phyloP scores from a whole-genome alignment of 1,139 yeast genomes.

The Pneumocystis wakefieldiae region DNA sequence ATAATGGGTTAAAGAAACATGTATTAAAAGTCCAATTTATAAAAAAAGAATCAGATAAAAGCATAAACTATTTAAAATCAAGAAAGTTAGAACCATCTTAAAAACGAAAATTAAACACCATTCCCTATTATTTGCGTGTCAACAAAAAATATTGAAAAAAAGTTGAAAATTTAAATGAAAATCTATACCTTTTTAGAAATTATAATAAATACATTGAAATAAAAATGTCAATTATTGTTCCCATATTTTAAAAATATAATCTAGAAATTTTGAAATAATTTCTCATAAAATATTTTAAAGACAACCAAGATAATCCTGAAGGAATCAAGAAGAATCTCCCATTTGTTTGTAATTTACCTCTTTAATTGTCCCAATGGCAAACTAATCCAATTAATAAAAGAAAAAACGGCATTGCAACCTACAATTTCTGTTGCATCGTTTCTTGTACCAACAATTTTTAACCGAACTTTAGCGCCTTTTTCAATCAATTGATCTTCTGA shows the following conservation, averaged over 20 bases:
- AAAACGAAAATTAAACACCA: background rate
- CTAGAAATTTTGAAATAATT: background rate
- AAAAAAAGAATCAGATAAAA: background rate
- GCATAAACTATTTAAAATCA: background rate
- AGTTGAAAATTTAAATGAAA: background rate
- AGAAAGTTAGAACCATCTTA: background rate
- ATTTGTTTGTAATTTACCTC: conserved; percentile 68
- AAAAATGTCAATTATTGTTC: background rate
- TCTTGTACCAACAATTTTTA: conserved; percentile 92
- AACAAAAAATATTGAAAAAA: background rate
- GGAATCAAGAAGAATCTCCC: background rate
- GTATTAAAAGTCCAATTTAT: background rate
- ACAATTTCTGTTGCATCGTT: conserved; percentile 92
- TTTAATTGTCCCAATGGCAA: conserved; percentile 63
- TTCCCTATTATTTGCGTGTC: background rate
- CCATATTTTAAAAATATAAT: background rate
- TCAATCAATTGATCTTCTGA: conserved; percentile 90
- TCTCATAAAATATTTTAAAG: background rate
- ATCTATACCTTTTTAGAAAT: background rate
- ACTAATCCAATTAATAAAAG: conserved; percentile 5
- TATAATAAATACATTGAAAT: background rate
- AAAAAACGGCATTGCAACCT: conserved; percentile 14
- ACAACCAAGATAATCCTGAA: background rate
- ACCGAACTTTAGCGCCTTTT: conserved; percentile 82
- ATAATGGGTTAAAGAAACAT: background rate